Conservation (phyloP, 2,329 filamentous ascomycete genomes). For the Daldinia eschscholtzii region DNA sequence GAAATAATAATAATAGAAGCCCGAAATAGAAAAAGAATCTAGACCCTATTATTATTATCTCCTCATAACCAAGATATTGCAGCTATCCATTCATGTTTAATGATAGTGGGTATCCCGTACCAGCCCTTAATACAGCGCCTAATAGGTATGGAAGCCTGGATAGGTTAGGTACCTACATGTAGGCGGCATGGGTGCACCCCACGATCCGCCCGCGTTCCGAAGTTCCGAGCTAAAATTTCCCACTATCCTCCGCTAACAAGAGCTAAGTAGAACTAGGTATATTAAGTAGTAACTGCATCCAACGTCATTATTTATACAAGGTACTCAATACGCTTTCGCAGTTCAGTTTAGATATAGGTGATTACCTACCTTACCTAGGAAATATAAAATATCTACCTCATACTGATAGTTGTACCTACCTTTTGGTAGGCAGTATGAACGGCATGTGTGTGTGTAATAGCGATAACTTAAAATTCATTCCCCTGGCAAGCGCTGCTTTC, state of each 20-base stretch:
- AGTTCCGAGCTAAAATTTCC: constrained; percentile 1
- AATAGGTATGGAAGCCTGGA: too few relatives aligned
- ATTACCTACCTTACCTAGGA: too few relatives aligned
- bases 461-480: neutral
- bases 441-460: neutral
- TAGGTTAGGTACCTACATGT: too few relatives aligned
- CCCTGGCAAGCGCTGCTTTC: neutral
- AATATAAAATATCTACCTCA: too few relatives aligned
- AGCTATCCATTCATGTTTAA: too few relatives aligned
- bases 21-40: neutral
- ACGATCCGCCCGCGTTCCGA: neutral
- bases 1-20: neutral
- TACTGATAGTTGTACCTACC: neutral
- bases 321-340: neutral
- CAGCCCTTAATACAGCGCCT: too few relatives aligned
- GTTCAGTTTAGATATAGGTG: neutral
- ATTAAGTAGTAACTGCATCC: neutral
- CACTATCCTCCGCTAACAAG: neutral
- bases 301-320: constrained; percentile 5
- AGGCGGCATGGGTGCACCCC: neutral
- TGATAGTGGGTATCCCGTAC: neutral
- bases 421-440: neutral
- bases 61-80: too few relatives aligned
- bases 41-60: too few relatives aligned
- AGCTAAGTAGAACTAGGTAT: neutral